Base-by-base conservation (phyloP, 495 filamentous ascomycete species). In the Apodospora peruviana region DNA sequence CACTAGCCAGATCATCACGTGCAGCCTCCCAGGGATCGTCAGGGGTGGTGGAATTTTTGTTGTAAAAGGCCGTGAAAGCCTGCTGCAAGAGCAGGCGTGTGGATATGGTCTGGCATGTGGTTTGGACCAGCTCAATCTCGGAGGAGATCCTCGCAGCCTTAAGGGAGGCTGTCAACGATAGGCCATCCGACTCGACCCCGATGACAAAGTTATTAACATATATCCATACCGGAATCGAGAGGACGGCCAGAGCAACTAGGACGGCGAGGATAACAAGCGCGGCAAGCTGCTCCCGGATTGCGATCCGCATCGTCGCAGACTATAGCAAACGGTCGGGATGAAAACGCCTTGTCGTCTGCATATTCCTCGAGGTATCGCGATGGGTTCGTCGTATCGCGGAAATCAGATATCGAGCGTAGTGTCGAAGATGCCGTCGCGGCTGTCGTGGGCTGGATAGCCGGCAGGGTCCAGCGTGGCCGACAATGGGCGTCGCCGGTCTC, bases 141-240 rank as follows among this genome's bases (percentile, higher is more conserved):
- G 84, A 82, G n/a, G 82, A 68, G 29, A 96, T 75, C 59, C 91
- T 84, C 18, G 85, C 80, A 21, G 90, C 83, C 64, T 95, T 95
- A 60, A 95, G 79, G 11, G 84, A 87, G 14, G 91, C 91, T 2
- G 87, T 87, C 42, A 95, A 77, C 22, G 84, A 68, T 24, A 95
- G 78, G 29, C 79, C 75, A 38, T 72, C 70, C 16, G 54, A 67
- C 69, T 60, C 72, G 57, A 90, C 77, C 42, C 66, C 72, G 12
- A 85, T 67, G 22, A 93, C 84, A 53, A 90, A 89, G 43, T 77
- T 73, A 62, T 88, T 83, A 51, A 86, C 88, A 44, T 82, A 88
- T 45, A 85, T 68, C 87, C 87, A 86, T 65, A 63, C 69, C 23
- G 68, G 72, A 22, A 73, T 66, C 17, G 73, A 65, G 42, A 77